Evolutionary conservation across 176 grass and related monocot genomes (phyloP).

Genomic region (Phoenix roebelenii): DNA sequence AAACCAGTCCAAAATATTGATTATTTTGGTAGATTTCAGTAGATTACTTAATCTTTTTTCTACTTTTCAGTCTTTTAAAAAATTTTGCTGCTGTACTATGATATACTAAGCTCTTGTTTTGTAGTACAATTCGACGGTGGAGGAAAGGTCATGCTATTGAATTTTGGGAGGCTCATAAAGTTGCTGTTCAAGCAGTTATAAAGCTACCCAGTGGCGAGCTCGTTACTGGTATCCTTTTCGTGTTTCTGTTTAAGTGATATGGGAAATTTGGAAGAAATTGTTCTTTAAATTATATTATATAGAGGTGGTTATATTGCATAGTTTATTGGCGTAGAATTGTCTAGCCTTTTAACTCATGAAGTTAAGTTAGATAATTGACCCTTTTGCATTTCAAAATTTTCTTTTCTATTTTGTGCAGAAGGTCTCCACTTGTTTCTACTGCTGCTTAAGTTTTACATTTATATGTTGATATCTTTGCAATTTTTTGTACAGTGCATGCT

Average conservation of each 20-base stretch:
- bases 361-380: too few relatives aligned
- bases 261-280: too few relatives aligned
- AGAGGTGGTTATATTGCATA: too few relatives aligned
- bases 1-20: too few relatives aligned
- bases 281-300: too few relatives aligned
- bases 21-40: neutral
- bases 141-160: constrained; percentile 67
- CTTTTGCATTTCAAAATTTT: too few relatives aligned
- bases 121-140: constrained; percentile 82
- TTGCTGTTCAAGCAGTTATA: constrained; percentile 77
- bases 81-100: neutral
- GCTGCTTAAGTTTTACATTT: too few relatives aligned
- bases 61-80: neutral
- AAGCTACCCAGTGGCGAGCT: constrained; percentile 74
- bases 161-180: constrained; percentile 92
- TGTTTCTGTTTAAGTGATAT: too few relatives aligned
- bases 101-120: constrained; percentile 19
- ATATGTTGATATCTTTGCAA: constrained; percentile 5
- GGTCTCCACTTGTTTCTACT: too few relatives aligned
- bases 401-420: too few relatives aligned
- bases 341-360: too few relatives aligned
- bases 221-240: constrained; percentile 45
- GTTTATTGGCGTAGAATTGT: too few relatives aligned
- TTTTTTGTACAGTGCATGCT: neutral
- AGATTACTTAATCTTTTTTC: neutral